Conservation (phyloP, 2,329 filamentous ascomycete species). For the Pseudogymnoascus sp. region DNA sequence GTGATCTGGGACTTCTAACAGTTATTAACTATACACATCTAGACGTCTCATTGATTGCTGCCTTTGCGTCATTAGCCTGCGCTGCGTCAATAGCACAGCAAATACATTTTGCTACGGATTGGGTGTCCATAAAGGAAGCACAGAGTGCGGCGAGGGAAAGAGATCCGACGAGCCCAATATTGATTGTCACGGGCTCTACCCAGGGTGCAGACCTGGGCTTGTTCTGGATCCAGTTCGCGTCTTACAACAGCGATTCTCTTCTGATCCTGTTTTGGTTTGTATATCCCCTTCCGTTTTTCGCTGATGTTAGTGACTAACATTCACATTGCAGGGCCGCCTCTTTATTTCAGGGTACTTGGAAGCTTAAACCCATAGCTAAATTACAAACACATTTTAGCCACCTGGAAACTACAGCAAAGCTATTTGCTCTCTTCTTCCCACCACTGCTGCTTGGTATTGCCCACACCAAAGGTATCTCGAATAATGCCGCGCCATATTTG, state of each 20-base stretch:
- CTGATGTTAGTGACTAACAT: not conserved
- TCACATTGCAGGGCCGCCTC: not conserved
- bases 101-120: conserved; percentile 9
- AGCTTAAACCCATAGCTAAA: not conserved
- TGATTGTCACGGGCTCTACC: not conserved
- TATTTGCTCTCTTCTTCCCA: conserved; percentile 11
- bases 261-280: conserved; percentile 13
- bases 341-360: conserved; percentile 4
- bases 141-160: not conserved
- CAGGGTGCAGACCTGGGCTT: conserved; percentile 11
- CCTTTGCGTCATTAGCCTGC: not conserved
- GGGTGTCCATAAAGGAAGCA: not conserved
- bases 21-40: not conserved
- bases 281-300: not conserved
- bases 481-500: not conserved
- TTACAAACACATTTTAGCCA: not conserved
- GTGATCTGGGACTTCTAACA: too few relatives aligned
- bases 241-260: conserved; percentile 11
- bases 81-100: conserved; percentile 9
- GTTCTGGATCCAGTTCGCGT: conserved; percentile 12
- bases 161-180: not conserved
- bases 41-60: conserved; percentile 9
- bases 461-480: not conserved
- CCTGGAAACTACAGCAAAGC: not conserved
- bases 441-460: conserved; percentile 9